phyloP scores from a whole-genome alignment of 1,139 yeast genomes.

The Pichia norvegensis region DNA sequence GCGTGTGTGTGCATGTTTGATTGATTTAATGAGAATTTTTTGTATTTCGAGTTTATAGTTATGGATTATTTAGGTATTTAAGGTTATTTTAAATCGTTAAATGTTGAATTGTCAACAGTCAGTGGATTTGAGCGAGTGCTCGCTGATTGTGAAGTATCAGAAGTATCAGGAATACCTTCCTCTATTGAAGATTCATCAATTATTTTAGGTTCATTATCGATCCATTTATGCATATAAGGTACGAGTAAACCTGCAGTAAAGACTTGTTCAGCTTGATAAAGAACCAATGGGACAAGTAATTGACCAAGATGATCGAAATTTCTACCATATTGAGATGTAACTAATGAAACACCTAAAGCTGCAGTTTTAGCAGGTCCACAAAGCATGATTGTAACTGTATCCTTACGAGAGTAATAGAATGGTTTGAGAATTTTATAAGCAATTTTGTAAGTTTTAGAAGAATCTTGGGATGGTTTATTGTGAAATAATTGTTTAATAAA shows the following conservation, averaged over 20 bases:
- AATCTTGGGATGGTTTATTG: constrained; percentile 36
- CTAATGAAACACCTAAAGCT: constrained; percentile 77
- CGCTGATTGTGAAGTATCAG: neutral
- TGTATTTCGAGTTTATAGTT: neutral
- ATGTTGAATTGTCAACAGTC: too few species aligned
- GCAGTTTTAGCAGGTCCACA: constrained; percentile 95
- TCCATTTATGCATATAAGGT: constrained; percentile 16
- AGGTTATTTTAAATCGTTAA: too few species aligned
- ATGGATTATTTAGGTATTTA: too few species aligned
- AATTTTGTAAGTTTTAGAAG: constrained; percentile 35
- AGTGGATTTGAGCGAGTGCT: neutral
- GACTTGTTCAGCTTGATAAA: constrained; percentile 84
- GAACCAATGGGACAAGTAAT: constrained; percentile 68
- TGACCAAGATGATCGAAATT: constrained; percentile 56
- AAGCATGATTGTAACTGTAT: constrained; percentile 71
- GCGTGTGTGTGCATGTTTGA: neutral
- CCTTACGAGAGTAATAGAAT: constrained; percentile 61
- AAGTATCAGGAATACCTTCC: neutral
- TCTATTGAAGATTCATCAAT: neutral
- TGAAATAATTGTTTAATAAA: constrained; percentile 38
- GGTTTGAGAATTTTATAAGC: constrained; percentile 45
- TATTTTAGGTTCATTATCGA: constrained; percentile 6
- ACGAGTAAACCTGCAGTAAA: constrained; percentile 17
- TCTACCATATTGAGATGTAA: constrained; percentile 72
- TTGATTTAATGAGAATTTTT: neutral